phyloP scores from a whole-genome alignment of 768 basidiomycete genomes.

The Rossbeevera mucosa region DNA sequence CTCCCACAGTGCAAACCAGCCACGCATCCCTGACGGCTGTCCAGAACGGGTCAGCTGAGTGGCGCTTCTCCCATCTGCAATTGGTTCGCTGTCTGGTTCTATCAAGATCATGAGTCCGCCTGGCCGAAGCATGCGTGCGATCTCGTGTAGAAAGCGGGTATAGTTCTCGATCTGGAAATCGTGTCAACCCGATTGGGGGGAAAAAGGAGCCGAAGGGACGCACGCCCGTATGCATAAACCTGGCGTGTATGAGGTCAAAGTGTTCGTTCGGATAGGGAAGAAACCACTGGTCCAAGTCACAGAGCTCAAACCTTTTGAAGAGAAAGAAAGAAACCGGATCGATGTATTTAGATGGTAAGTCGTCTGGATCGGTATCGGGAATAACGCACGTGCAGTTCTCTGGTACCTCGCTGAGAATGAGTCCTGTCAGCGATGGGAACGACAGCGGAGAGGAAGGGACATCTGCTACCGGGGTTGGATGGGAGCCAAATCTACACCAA shows the following conservation, averaged over 20 bases:
- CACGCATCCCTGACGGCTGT: constrained; percentile 39
- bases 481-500: constrained; percentile 68
- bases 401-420: constrained; percentile 50
- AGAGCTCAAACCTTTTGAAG: constrained; percentile 62
- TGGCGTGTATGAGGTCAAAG: constrained; percentile 68
- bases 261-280: constrained; percentile 60
- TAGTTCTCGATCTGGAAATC: constrained; percentile 55
- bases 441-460: not conserved
- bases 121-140: constrained; percentile 62
- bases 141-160: constrained; percentile 54
- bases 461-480: constrained; percentile 59
- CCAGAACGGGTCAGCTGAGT: constrained; percentile 31
- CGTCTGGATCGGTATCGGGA: not conserved
- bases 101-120: constrained; percentile 67
- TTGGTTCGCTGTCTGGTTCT: constrained; percentile 54
- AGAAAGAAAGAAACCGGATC: not conserved
- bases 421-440: constrained; percentile 11
- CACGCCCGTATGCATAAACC: constrained; percentile 61
- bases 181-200: not conserved
- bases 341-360: not conserved
- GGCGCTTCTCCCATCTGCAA: constrained; percentile 41
- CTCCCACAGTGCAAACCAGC: constrained; percentile 64
- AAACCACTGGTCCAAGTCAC: constrained; percentile 55
- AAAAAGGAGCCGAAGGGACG: constrained; percentile 9
- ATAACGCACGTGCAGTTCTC: constrained; percentile 66